phyloP scores from a whole-genome alignment of 2,329 filamentous ascomycete genomes.

The Aspergillus flavus region DNA sequence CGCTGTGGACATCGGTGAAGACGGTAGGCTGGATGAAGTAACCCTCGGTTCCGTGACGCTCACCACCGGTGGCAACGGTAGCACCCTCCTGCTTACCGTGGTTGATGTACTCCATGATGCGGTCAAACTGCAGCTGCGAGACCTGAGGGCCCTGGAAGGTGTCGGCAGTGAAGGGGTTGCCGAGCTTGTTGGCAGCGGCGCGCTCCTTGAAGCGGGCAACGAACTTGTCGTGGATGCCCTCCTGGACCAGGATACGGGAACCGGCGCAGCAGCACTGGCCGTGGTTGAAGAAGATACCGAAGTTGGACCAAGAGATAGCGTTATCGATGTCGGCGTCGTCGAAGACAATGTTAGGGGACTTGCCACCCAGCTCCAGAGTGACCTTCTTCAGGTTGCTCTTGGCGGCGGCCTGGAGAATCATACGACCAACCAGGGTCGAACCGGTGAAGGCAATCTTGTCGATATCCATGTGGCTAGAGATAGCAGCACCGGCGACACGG shows the following conservation, averaged over 20 bases:
- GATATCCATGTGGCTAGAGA: constrained; percentile 64
- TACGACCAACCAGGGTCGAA: constrained; percentile 61
- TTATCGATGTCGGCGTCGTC: constrained; percentile 31
- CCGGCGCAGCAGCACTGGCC: constrained; percentile 31
- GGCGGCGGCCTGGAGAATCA: constrained; percentile 64
- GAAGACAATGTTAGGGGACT: constrained; percentile 32
- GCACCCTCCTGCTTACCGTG: constrained; percentile 66
- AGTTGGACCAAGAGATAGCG: constrained; percentile 30
- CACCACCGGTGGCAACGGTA: constrained; percentile 66
- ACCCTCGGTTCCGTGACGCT: constrained; percentile 73
- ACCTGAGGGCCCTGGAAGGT: constrained; percentile 88
- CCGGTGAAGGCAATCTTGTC: constrained; percentile 68
- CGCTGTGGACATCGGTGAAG: constrained; percentile 71
- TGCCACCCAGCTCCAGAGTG: constrained; percentile 49
- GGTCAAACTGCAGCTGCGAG: constrained; percentile 79
- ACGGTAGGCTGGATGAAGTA: constrained; percentile 89
- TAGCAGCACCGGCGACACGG: constrained; percentile 72
- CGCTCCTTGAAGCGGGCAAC: constrained; percentile 76
- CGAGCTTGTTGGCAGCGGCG: constrained; percentile 71
- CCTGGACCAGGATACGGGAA: constrained; percentile 29
- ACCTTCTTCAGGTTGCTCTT: constrained; percentile 68
- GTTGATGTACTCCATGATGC: constrained; percentile 74
- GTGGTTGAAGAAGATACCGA: constrained; percentile 33
- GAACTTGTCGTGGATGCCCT: constrained; percentile 52
- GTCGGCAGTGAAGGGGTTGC: constrained; percentile 74